Evolutionary conservation across 306 rosid species (phyloP), one percentile per base, ranked within the genome.

Genomic region (Glycyrrhiza uralensis): DNA sequence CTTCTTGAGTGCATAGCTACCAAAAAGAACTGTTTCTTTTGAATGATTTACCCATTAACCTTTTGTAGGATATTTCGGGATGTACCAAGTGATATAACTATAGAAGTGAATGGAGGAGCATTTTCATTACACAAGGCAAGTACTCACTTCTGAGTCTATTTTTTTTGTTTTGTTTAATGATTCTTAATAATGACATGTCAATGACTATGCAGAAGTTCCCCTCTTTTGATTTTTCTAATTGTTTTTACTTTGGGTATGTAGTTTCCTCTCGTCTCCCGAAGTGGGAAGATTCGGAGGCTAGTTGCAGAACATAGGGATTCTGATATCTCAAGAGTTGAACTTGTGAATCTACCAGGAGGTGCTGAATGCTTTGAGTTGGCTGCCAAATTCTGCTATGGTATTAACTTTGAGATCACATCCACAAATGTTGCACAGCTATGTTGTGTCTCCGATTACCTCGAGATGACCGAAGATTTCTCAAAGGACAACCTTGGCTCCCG

Each of bases 201-300:
- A 55, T 52, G 14, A 17, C 52, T 52, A 45, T 18, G 22, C 24
- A 41, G 15, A 51, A 66, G 7, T 60, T 36, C 26, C 26, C 7
- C 24, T 15, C 29, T 18, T n/a, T 15, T 75, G 71, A 69, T 74
- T 56, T 57, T 79, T 65, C 41, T 57, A 39, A 57, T 62, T 49
- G 12, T 14, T 54, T n/a, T 70, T 64, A 18, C 46, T 71, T 72
- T 45, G 22, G 22, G 51, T 80, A 67, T 86, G 84, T 82, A 95
- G 99, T 95, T 95, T 79, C 99, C 99, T 81, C 97, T 95, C 2
- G 99, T 92, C 51, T 88, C 99, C 39, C 87, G 97, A 77, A 95
- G 99, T 70, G 99, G 99, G 8, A 84, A 97, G 57, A 92, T 95
- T 19, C 85, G 99, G 23, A 88, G 81, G 75, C 11, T 95, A 73